phyloP scores from a whole-genome alignment of 2,329 filamentous ascomycete genomes.

The Claviceps paspali region DNA sequence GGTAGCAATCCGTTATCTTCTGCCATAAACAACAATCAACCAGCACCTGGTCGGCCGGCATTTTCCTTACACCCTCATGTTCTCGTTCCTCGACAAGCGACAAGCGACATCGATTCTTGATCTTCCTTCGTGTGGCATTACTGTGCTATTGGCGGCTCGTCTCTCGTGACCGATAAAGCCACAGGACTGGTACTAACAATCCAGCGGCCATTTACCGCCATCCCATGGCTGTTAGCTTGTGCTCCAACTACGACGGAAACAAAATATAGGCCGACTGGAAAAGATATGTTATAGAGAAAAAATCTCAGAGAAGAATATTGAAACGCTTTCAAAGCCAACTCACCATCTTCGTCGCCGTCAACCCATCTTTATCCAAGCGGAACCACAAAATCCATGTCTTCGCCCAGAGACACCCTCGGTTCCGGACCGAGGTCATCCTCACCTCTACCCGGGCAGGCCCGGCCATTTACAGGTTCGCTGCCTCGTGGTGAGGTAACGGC shows the following conservation, averaged over 20 bases:
- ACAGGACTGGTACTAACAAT: neutral
- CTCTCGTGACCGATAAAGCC: neutral
- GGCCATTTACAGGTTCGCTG: constrained; percentile 34
- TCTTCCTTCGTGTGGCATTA: neutral
- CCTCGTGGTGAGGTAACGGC: constrained; percentile 46
- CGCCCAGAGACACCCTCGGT: constrained; percentile 22
- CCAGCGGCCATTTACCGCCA: neutral
- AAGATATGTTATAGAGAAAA: constrained; percentile 3
- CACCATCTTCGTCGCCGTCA: neutral
- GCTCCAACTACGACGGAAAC: neutral
- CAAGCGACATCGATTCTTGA: neutral
- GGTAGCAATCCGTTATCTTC: no score
- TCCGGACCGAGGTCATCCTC: constrained; percentile 30
- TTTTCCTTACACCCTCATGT: no score
- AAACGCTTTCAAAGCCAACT: no score
- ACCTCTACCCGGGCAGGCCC: constrained; percentile 28
- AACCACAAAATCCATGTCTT: constrained; percentile 16
- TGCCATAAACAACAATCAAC: no score
- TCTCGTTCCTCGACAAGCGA: no score
- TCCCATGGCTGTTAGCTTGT: neutral
- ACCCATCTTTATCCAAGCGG: neutral
- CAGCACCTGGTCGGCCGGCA: no score
- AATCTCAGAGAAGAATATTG: no score
- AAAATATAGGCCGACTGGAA: neutral
- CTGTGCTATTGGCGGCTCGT: neutral